Evolutionary conservation across 2,329 filamentous ascomycete species (phyloP), one percentile per base, ranked within the genome.

Genomic region (Phoma sp.): DNA sequence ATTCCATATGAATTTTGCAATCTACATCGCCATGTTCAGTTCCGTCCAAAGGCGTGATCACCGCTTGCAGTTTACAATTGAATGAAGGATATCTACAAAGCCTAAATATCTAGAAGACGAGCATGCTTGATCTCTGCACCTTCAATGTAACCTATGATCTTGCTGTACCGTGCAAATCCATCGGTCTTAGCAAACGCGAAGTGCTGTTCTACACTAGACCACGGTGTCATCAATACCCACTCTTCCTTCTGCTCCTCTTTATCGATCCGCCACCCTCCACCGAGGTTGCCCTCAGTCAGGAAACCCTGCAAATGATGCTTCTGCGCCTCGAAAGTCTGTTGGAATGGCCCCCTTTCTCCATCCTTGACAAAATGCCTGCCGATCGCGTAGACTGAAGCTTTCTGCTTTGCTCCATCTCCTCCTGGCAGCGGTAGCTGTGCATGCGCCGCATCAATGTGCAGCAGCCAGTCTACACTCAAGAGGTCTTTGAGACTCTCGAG

Each of bases 401-500:
- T 59, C 2, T 33, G 14, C 10, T 6, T 37, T 8, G 44, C 43
- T 0, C 32, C 24, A 2, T 32, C 39, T 1, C 47, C 30, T 65
- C 27, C 66, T 27, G 33, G 61, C 3, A 75, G 41, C 0, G 73
- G 71, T 1, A 74, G 62, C 7, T 58, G 57, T 4, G 63, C 38
- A 24, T 75, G 73, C 47, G 77, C 66, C 7, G 71, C 58, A 43
- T 77, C 74, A 14, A 80, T 59, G 59, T 82, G 79, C 25, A 76
- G 70, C 59, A 82, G 66, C 73, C 75, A 79, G 8, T 74, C 69
- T 4, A 80, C 72, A 13, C 65, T 72, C 5, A 80, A n/a, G 13
- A 71, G 62, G 5, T 70, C 72, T 39, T 72, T 65, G 3, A 82
- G 54, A 14, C 62, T 56, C 8, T 62, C 58, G 2, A 82, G 60